These are phyloP conservation scores for Erysiphe neolycopersici DNA, from an alignment of 2,329 filamentous ascomycete genomes.

Conservation along the genomic window DNA sequence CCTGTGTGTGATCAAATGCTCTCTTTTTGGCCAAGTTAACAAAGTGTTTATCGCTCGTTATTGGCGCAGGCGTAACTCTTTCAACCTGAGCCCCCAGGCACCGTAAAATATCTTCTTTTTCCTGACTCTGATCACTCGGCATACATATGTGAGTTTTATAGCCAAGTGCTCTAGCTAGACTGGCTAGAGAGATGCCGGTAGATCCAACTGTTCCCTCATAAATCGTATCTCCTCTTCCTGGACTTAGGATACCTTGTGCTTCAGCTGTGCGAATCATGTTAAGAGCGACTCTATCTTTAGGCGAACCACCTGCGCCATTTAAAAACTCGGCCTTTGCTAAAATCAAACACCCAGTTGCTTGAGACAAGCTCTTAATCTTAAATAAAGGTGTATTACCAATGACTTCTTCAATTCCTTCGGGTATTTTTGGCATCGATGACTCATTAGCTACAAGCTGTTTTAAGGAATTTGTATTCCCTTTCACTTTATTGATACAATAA, in stretches of 20 bases:
- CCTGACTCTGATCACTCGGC: slow-evolving; percentile 68
- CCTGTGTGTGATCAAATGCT: slow-evolving; percentile 44
- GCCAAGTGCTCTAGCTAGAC: slow-evolving; percentile 62
- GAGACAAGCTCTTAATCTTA: slow-evolving; percentile 59
- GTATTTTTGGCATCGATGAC: slow-evolving; percentile 18
- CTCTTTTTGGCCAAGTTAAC: slow-evolving; percentile 69
- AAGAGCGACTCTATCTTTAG: slow-evolving; percentile 84
- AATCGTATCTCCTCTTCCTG: slow-evolving; percentile 69
- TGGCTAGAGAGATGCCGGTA: slow-evolving; percentile 83
- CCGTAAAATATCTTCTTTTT: slow-evolving; percentile 71
- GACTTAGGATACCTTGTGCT: slow-evolving; percentile 43
- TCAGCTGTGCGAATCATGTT: slow-evolving; percentile 73
- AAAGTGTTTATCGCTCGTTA: slow-evolving; percentile 80
- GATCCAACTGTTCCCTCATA: slow-evolving; percentile 95
- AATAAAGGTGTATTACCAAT: slow-evolving; percentile 88
- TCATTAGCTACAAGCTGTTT: slow-evolving; percentile 2
- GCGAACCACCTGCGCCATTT: slow-evolving; percentile 79
- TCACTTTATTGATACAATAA: too few relatives aligned
- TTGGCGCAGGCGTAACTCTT: slow-evolving; percentile 69
- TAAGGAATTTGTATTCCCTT: not conserved
- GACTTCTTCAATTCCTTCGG: slow-evolving; percentile 63
- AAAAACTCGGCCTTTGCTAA: slow-evolving; percentile 89
- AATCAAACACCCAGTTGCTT: slow-evolving; percentile 68
- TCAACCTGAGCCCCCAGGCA: slow-evolving; percentile 86
- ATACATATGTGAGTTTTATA: slow-evolving; percentile 94